A percentile compares a stretch with the other conserved stretches of the same genome.
phyloP scores from a whole-genome alignment of 805 yeast species.

The Yamadazyma laniorum region DNA sequence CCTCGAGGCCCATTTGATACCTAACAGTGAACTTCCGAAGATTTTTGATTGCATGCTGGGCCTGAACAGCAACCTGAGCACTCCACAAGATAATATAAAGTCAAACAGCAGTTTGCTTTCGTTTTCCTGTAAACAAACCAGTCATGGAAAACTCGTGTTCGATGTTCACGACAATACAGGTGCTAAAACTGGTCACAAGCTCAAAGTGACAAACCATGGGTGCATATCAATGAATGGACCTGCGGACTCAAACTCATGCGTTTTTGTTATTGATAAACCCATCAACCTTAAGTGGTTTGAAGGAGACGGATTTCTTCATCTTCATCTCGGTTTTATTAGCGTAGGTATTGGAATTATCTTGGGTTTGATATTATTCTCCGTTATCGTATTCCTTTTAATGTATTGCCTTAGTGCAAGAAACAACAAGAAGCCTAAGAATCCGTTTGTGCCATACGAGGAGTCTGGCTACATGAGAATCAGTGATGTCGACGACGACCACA shows the following conservation, averaged over 20 bases:
- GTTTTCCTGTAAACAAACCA: slow-evolving; percentile 20
- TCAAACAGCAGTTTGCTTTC: slow-evolving; percentile 44
- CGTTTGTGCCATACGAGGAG: slow-evolving; percentile 13
- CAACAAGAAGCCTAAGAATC: slow-evolving; percentile 7
- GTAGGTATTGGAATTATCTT: slow-evolving; percentile 63
- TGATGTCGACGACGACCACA: slow-evolving; percentile 30
- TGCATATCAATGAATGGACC: slow-evolving; percentile 38
- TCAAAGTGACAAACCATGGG: slow-evolving; percentile 59
- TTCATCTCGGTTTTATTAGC: slow-evolving; percentile 67
- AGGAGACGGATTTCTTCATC: slow-evolving; percentile 46
- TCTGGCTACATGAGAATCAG: slow-evolving; percentile 40
- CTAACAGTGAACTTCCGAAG: slow-evolving; percentile 48
- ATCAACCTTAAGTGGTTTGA: slow-evolving; percentile 61
- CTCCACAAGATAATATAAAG: slow-evolving; percentile 18
- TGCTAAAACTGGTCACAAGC: slow-evolving; percentile 42
- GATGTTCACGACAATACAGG: slow-evolving; percentile 9
- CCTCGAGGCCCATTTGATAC: slow-evolving; percentile 67
- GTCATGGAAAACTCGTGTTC: slow-evolving; percentile 9
- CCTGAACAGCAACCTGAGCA: background rate
- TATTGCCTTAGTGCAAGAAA: slow-evolving; percentile 15
- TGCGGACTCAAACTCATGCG: slow-evolving; percentile 38
- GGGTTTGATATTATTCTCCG: slow-evolving; percentile 48
- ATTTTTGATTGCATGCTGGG: slow-evolving; percentile 45
- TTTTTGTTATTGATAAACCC: slow-evolving; percentile 66
- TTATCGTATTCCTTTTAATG: slow-evolving; percentile 20